These are phyloP conservation scores for Alternaria sp. DNA, from an alignment of 2,329 filamentous ascomycete genomes.

Conservation along the genomic window DNA sequence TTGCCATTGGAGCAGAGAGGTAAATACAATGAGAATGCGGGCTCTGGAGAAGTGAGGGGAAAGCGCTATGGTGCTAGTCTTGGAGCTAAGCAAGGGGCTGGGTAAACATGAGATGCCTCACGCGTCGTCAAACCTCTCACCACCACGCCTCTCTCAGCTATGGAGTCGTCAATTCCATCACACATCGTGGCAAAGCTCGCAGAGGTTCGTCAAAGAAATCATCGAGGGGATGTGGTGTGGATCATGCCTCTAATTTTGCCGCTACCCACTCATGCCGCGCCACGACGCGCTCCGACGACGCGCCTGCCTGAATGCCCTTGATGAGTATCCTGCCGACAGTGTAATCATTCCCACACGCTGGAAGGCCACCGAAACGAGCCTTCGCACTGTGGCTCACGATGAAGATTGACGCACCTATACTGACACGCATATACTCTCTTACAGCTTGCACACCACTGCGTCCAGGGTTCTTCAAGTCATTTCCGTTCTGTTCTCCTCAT, in stretches of 20 bases:
- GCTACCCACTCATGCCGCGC: neutral
- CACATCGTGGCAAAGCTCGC: neutral
- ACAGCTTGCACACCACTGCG: neutral
- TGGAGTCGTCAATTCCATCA: neutral
- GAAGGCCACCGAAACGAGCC: neutral
- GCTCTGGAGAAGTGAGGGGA: constrained; percentile 1
- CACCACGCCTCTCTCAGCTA: neutral
- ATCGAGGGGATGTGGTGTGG: neutral
- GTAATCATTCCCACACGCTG: neutral
- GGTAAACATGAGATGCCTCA: neutral
- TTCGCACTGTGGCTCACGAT: neutral
- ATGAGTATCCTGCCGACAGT: neutral
- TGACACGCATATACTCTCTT: neutral
- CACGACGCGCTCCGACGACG: neutral
- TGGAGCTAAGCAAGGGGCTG: constrained; percentile 1
- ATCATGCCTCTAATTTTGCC: neutral
- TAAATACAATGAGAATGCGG: neutral
- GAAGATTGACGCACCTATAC: neutral
- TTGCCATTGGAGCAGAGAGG: neutral
- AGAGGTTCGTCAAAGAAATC: neutral
- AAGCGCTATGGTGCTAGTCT: neutral
- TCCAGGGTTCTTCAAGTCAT: neutral
- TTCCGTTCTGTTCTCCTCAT: neutral
- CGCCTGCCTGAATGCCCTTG: neutral
- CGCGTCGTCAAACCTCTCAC: constrained; percentile 2